Evolutionary conservation across 2,329 filamentous ascomycete species (phyloP).

Genomic region (Calonectria pseudoreteaudii): DNA sequence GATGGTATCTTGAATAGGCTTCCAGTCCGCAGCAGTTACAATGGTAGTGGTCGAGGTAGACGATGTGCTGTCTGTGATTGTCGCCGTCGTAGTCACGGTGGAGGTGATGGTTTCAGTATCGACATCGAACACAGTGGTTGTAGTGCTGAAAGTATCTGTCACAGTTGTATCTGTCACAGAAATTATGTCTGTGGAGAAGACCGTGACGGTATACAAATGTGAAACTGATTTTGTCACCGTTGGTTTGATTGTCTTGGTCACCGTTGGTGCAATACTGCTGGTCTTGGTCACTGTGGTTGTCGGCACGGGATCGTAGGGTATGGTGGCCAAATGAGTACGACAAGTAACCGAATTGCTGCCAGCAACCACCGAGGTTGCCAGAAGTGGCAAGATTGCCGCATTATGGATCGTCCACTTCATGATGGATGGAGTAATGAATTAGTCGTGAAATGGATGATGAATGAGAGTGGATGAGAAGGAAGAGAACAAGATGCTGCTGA

Average conservation of each 20-base stretch:
- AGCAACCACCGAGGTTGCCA: background rate
- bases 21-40: no score
- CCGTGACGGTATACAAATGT: background rate
- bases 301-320: background rate
- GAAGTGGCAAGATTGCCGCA: background rate
- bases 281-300: background rate
- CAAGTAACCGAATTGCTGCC: background rate
- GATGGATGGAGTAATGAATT: background rate
- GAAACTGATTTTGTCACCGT: background rate
- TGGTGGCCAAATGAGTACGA: background rate
- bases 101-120: background rate
- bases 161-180: background rate
- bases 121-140: no score
- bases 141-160: background rate
- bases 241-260: background rate
- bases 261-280: background rate
- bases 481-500: background rate
- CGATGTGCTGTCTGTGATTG: no score
- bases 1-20: background rate
- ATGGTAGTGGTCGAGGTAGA: no score
- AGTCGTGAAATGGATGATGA: no score
- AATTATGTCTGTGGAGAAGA: background rate
- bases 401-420: background rate
- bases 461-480: background rate
- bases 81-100: background rate